Conservation (phyloP, 257 asterid species). For the Scutellaria galericulata region DNA sequence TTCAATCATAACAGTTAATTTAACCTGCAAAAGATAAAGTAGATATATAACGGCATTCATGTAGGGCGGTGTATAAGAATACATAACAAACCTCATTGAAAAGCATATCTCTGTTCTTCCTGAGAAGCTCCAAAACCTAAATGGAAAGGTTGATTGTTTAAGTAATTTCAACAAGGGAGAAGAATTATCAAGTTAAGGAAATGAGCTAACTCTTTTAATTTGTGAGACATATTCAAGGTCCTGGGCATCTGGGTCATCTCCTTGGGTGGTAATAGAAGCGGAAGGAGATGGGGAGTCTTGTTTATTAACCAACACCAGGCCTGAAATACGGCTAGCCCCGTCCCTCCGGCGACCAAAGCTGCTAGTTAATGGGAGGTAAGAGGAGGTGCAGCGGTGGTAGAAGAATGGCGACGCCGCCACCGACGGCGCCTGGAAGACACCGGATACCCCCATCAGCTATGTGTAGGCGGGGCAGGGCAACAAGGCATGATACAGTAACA, state of each 20-base stretch:
- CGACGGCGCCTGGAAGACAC: conserved; percentile 40
- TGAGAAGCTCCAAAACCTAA: conserved; percentile 85
- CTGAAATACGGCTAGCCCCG: conserved; percentile 35
- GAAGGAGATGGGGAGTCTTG: conserved; percentile 50
- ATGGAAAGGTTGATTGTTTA: background rate
- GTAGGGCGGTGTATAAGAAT: background rate
- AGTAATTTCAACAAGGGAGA: conserved; percentile 3
- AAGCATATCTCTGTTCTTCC: conserved; percentile 85
- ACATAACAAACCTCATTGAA: conserved; percentile 69
- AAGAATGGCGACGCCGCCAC: conserved; percentile 31
- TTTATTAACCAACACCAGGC: conserved; percentile 47
- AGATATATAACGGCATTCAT: no score
- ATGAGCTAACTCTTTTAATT: conserved; percentile 59
- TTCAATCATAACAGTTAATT: conserved; percentile 85
- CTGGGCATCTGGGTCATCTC: conserved; percentile 56
- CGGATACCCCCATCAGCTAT: conserved; percentile 36
- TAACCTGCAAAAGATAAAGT: conserved; percentile 53
- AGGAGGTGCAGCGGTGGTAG: conserved; percentile 30
- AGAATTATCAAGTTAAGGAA: background rate
- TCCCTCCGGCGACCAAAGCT: conserved; percentile 33
- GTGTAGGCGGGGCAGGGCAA: no score
- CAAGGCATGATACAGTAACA: no score
- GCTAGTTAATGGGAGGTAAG: conserved; percentile 19
- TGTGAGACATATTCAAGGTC: conserved; percentile 75
- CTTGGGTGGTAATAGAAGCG: conserved; percentile 36